A percentile compares a stretch with the other conserved stretches of the same genome.
These are phyloP conservation scores for Oidiodendron maius DNA, from an alignment of 495 filamentous ascomycete genomes.

Conservation along the genomic window DNA sequence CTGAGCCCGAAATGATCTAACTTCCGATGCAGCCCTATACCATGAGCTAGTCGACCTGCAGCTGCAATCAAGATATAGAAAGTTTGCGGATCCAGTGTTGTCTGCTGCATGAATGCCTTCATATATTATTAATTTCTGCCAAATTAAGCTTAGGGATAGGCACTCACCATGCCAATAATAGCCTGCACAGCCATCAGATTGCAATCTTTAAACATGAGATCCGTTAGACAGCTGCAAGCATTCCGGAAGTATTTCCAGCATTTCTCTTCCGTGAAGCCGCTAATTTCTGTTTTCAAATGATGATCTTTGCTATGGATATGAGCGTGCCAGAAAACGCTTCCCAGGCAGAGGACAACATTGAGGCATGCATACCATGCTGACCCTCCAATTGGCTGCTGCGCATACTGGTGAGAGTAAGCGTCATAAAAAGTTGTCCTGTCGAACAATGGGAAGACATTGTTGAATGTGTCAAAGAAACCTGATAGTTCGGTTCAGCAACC, in stretches of 20 bases:
- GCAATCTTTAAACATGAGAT: neutral
- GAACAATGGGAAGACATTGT: constrained; percentile 7
- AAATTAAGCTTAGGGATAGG: too few species aligned
- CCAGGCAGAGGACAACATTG: constrained; percentile 10
- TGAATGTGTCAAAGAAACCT: constrained; percentile 13
- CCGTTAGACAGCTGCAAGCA: constrained; percentile 2
- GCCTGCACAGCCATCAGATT: constrained; percentile 8
- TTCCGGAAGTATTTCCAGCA: constrained; percentile 6
- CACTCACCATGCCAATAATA: constrained; percentile 5
- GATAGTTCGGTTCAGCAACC: constrained; percentile 4
- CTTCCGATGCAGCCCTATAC: constrained; percentile 26
- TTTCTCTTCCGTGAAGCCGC: neutral
- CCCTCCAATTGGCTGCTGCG: neutral
- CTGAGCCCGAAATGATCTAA: constrained; percentile 7
- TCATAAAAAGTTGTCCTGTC: constrained; percentile 4
- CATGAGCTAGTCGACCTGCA: constrained; percentile 22
- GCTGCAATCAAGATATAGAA: neutral
- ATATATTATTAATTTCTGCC: neutral
- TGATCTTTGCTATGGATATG: neutral
- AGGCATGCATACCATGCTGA: constrained; percentile 14
- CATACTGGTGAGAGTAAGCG: constrained; percentile 5
- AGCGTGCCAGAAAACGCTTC: neutral
- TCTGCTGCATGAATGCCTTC: constrained; percentile 8
- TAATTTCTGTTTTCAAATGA: neutral
- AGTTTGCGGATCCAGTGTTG: neutral